Base-by-base conservation (phyloP, 441 rosid genomes). In the Viola pubescens region DNA sequence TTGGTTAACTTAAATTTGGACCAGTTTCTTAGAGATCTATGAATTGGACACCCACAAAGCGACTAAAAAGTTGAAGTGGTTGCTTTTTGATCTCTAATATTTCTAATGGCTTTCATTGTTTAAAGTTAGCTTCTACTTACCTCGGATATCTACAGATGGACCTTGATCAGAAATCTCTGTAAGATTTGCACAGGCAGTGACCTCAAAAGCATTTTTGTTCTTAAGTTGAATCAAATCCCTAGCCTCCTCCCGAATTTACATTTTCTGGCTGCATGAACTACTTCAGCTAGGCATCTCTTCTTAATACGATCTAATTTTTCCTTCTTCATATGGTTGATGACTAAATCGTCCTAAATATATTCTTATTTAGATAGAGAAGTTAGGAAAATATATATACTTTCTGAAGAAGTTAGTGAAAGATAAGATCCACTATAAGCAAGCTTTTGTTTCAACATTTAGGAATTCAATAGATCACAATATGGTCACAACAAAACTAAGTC, bases 11-110 rank as follows among this genome's bases (percentile, higher is more conserved):
- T 37, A 39, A 26, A 45, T 5, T 19, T 46, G 37, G 4, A 6
- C 41, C 34, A 26, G 11, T 10, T 34, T 52, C 51, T 45, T 26
- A 8, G 9, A 58, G 52, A 12, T 58, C 11, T n/a, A 45, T 34
- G 9, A 52, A 45, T 34, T 9, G 37, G 34, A 47, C 16, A 58
- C 39, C 51, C n/a, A 44, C 12, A 16, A 56, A 56, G 37, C 3
- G 5, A 9, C 16, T 26, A 6, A 16, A 26, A 9, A 44, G 60
- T 26, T 26, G 34, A 26, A 26, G 37, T n/a, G 12, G 12, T 9
- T 41, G 52, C 12, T 55, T 11, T 39, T 54, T 37, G 14, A 55
- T n/a, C 16, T 56, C 59, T 4, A 56, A 42, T 56, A 54, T 39
- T 45, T 38, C 9, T 1, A 54, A 38, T 54, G 37, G 26, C 13